Evolutionary conservation across 345 rosid genomes (phyloP).

Genomic region (Camelina sativa): DNA sequence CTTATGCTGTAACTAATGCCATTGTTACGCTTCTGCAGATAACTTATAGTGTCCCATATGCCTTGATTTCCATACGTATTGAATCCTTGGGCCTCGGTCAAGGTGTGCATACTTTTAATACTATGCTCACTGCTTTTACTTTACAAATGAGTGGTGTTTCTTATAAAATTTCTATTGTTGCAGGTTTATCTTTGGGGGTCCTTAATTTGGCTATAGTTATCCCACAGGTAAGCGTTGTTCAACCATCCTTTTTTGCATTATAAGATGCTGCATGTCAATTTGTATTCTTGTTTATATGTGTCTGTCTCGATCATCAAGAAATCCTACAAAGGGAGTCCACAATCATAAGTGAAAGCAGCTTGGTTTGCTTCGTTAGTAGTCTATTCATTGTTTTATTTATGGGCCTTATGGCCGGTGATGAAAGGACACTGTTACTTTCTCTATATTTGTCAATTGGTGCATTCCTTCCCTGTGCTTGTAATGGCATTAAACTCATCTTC

Average conservation of each 20-base stretch:
- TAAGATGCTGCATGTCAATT: not conserved
- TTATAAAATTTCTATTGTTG: slow-evolving; percentile 37
- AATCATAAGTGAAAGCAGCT: slow-evolving; percentile 8
- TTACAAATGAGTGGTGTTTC: slow-evolving; percentile 33
- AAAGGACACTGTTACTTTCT: not conserved
- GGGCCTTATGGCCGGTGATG: slow-evolving; percentile 13
- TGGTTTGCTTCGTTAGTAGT: not conserved
- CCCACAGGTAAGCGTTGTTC: slow-evolving; percentile 73
- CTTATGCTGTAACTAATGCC: slow-evolving; percentile 36
- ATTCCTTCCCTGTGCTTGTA: not conserved
- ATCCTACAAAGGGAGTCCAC: slow-evolving; percentile 20
- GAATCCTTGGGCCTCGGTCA: slow-evolving; percentile 95
- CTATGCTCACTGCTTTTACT: slow-evolving; percentile 19
- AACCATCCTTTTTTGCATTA: not conserved
- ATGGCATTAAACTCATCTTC: slow-evolving; percentile 9
- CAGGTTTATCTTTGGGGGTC: slow-evolving; percentile 98
- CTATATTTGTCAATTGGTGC: not conserved
- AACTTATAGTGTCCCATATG: slow-evolving; percentile 94
- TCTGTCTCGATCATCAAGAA: not conserved
- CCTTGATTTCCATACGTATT: slow-evolving; percentile 80
- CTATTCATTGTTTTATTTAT: slow-evolving; percentile 10
- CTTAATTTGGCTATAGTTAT: slow-evolving; percentile 90
- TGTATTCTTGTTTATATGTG: slow-evolving; percentile 11
- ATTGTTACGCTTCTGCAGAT: slow-evolving; percentile 59
- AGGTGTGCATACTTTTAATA: slow-evolving; percentile 55